phyloP scores from a whole-genome alignment of 2,329 filamentous ascomycete species.

The Orbilia oligospora region DNA sequence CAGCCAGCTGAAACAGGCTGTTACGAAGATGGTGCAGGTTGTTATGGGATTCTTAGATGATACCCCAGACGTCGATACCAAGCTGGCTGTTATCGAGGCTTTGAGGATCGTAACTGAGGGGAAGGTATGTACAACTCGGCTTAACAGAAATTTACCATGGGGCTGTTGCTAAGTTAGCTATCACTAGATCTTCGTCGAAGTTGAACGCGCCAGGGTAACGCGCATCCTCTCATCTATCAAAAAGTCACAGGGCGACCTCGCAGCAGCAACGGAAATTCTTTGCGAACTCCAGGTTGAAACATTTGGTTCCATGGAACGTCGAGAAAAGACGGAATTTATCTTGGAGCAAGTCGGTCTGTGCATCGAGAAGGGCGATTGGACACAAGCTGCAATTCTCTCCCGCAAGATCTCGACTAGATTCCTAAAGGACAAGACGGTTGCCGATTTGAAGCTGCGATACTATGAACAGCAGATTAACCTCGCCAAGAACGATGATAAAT shows the following conservation, averaged over 20 bases:
- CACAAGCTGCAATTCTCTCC: constrained; percentile 90
- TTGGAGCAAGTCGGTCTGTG: constrained; percentile 93
- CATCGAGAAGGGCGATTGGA: constrained; percentile 96
- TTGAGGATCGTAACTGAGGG: constrained; percentile 96
- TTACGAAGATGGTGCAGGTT: constrained; percentile 98
- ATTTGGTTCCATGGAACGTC: constrained; percentile 95
- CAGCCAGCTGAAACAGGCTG: constrained; percentile 98
- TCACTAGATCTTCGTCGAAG: constrained; percentile 92
- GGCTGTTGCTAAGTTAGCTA: background rate
- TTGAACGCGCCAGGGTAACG: constrained; percentile 95
- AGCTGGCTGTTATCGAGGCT: constrained; percentile 94
- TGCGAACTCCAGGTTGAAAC: constrained; percentile 99
- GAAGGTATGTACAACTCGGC: constrained; percentile 73
- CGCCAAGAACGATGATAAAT: constrained; percentile 97
- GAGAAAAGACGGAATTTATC: constrained; percentile 99
- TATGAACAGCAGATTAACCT: constrained; percentile 98
- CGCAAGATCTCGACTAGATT: constrained; percentile 98
- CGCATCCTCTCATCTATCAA: constrained; percentile 97
- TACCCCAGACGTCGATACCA: constrained; percentile 86
- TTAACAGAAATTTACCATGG: background rate
- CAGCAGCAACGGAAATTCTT: constrained; percentile 89
- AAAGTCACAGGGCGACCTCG: constrained; percentile 92
- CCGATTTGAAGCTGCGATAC: constrained; percentile 93
- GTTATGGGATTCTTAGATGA: constrained; percentile 93
- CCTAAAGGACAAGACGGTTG: constrained; percentile 89